phyloP scores from a whole-genome alignment of 1,284 basidiomycete species.

The Cutaneotrichosporon mucoides region DNA sequence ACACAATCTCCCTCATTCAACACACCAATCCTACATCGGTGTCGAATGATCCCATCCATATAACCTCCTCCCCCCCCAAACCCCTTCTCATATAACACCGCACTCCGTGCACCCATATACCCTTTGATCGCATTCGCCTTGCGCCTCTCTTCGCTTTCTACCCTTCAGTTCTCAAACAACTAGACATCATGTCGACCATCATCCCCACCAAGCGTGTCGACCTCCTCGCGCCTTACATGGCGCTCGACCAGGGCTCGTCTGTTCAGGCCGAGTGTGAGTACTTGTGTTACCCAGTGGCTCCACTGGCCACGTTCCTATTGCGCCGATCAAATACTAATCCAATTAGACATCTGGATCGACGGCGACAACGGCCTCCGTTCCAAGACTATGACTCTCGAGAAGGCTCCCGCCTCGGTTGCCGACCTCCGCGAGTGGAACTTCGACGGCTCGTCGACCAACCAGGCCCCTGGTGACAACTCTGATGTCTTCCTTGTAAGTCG shows the following conservation, averaged over 20 bases:
- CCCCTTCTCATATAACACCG: not conserved
- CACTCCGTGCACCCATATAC: not conserved
- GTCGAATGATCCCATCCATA: not conserved
- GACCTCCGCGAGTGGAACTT: slow-evolving; percentile 91
- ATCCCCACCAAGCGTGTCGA: slow-evolving; percentile 65
- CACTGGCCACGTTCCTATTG: not conserved
- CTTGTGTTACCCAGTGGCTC: not conserved
- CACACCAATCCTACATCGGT: not conserved
- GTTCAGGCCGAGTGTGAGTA: slow-evolving; percentile 86
- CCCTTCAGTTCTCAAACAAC: not conserved
- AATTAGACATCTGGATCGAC: slow-evolving; percentile 88
- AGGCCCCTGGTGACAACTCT: slow-evolving; percentile 90
- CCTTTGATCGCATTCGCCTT: not conserved
- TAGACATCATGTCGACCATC: slow-evolving; percentile 40
- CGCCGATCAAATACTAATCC: not conserved
- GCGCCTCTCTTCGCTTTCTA: not conserved
- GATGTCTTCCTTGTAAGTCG: slow-evolving; percentile 78
- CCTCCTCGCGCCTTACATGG: slow-evolving; percentile 79
- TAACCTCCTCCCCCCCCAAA: not conserved
- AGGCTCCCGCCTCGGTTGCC: slow-evolving; percentile 40
- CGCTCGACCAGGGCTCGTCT: slow-evolving; percentile 77
- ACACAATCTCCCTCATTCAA: not conserved
- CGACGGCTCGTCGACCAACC: slow-evolving; percentile 95
- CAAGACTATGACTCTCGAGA: slow-evolving; percentile 67
- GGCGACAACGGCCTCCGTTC: slow-evolving; percentile 86